Conservation (phyloP, 768 basidiomycete genomes). For the Guyanaporus albipodus region DNA sequence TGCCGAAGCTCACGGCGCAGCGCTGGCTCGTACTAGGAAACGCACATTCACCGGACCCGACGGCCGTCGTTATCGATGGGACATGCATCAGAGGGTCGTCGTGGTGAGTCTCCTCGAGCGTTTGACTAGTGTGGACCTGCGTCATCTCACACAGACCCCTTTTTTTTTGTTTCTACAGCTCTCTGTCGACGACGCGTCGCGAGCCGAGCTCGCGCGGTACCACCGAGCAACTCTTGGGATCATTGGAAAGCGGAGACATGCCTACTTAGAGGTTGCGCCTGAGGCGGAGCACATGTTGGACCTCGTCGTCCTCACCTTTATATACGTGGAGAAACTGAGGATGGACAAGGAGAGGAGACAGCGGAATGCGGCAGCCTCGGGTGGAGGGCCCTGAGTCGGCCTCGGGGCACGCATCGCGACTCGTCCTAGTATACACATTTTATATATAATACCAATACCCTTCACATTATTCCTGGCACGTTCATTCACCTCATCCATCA, state of each 20-base stretch:
- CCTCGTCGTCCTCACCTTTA: conserved; percentile 26
- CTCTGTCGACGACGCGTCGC: conserved; percentile 16
- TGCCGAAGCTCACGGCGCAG: too few species aligned
- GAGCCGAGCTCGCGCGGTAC: conserved; percentile 15
- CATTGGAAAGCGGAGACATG: conserved; percentile 18
- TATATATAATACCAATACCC: too few species aligned
- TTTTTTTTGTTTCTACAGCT: conserved; percentile 7
- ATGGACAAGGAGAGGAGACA: conserved; percentile 20
- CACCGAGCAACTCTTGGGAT: conserved; percentile 25
- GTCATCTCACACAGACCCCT: conserved; percentile 4
- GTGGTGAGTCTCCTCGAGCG: conserved; percentile 5
- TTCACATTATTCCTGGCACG: too few species aligned
- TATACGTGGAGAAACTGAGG: conserved; percentile 30
- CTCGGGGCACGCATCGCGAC: too few species aligned
- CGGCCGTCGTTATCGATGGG: conserved; percentile 33
- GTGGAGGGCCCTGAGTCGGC: conserved; percentile 15
- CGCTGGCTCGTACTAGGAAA: conserved; percentile 16
- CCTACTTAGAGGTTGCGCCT: conserved; percentile 21
- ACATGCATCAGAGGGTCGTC: conserved; percentile 11
- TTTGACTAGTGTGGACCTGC: neutral
- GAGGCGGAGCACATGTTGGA: conserved; percentile 25
- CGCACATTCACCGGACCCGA: conserved; percentile 32
- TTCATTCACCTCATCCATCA: too few species aligned
- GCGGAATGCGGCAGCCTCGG: conserved; percentile 2
- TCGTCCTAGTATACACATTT: too few species aligned